Percentiles rank a stretch among this genome's conserved stretches.
Conservation (phyloP, 2,329 filamentous ascomycete genomes). For the Colletotrichum cuscutae region DNA sequence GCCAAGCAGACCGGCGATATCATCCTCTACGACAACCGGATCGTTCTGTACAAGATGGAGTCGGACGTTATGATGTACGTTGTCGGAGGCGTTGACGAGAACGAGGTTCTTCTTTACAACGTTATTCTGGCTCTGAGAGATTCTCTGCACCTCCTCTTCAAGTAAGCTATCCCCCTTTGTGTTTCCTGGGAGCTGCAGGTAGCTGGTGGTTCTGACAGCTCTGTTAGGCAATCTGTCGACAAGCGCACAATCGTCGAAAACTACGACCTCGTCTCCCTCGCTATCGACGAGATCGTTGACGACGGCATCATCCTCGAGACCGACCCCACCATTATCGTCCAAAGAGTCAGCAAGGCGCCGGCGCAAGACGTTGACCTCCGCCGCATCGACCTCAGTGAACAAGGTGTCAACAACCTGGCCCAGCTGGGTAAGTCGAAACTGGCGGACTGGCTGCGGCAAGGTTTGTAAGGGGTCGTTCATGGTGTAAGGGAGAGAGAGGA, state of each 20-base stretch:
- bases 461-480: conserved; percentile 61
- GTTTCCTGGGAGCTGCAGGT: background rate
- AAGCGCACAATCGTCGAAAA: conserved; percentile 98
- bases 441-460: conserved; percentile 89
- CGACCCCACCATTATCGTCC: conserved; percentile 92
- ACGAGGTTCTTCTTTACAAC: conserved; percentile 96
- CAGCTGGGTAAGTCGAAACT: conserved; percentile 93
- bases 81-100: conserved; percentile 91
- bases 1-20: conserved; percentile 96
- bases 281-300: conserved; percentile 94
- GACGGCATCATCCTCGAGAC: conserved; percentile 98
- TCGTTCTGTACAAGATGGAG: conserved; percentile 98
- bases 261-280: conserved; percentile 89
- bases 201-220: background rate
- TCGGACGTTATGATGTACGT: conserved; percentile 97
- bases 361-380: conserved; percentile 91
- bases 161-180: conserved; percentile 66
- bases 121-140: conserved; percentile 92
- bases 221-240: conserved; percentile 89
- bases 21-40: conserved; percentile 95
- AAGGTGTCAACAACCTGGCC: conserved; percentile 92
- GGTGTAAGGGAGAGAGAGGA: background rate
- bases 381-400: conserved; percentile 94
- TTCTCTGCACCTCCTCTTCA: conserved; percentile 89
- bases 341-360: conserved; percentile 91